A percentile compares a stretch with the other conserved stretches of the same genome.
These are phyloP conservation scores for Leucaena leucocephala DNA, from an alignment of 306 rosid genomes.

Conservation along the genomic window DNA sequence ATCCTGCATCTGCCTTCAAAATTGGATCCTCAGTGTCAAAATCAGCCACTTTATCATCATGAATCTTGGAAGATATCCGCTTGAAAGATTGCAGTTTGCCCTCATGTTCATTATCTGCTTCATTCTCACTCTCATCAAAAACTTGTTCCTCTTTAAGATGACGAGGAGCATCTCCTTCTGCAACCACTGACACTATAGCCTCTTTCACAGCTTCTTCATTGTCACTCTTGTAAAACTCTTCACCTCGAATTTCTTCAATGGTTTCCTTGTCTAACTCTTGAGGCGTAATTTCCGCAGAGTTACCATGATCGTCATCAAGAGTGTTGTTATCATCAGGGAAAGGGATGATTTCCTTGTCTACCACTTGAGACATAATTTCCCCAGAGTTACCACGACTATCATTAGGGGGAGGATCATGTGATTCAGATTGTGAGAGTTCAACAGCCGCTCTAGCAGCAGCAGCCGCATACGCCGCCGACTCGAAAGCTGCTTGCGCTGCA, in stretches of 20 bases:
- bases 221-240: slow-evolving; percentile 27
- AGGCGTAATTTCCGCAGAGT: slow-evolving; percentile 10
- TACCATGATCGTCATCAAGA: slow-evolving; percentile 36
- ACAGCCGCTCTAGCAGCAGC: slow-evolving; percentile 92
- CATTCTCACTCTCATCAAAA: slow-evolving; percentile 61
- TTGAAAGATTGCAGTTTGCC: slow-evolving; percentile 16
- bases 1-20: slow-evolving; percentile 34
- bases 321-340: slow-evolving; percentile 48
- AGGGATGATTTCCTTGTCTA: slow-evolving; percentile 33
- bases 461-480: slow-evolving; percentile 89
- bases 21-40: slow-evolving; percentile 29
- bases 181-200: slow-evolving; percentile 29
- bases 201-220: slow-evolving; percentile 35
- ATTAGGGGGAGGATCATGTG: slow-evolving; percentile 55
- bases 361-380: slow-evolving; percentile 22
- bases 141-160: slow-evolving; percentile 42
- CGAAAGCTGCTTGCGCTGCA: slow-evolving; percentile 97
- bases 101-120: slow-evolving; percentile 37
- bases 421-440: slow-evolving; percentile 69
- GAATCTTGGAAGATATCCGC: slow-evolving; percentile 43
- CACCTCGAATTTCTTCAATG: slow-evolving; percentile 32
- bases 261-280: slow-evolving; percentile 34
- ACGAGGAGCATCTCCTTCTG: slow-evolving; percentile 32
- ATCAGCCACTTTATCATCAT: slow-evolving; percentile 37
- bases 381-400: slow-evolving; percentile 23